Conservation (phyloP, 2,329 filamentous ascomycete genomes). For the Stemphylium beticola region DNA sequence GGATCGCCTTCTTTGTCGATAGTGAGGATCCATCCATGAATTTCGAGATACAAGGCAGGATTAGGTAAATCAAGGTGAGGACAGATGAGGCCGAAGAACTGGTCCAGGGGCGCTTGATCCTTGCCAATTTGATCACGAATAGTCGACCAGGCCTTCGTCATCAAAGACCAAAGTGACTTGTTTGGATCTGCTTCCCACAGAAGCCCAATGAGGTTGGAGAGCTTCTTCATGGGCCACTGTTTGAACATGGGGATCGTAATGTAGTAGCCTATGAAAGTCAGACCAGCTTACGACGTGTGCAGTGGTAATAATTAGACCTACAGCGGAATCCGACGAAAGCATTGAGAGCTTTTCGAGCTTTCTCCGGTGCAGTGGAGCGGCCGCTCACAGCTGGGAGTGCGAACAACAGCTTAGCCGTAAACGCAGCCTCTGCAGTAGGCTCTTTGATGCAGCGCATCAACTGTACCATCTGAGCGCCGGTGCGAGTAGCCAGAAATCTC, state of each 20-base stretch:
- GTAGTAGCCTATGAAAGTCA: slow-evolving; percentile 51
- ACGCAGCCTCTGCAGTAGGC: slow-evolving; percentile 20
- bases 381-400: slow-evolving; percentile 4
- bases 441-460: slow-evolving; percentile 20
- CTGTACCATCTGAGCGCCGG: slow-evolving; percentile 23
- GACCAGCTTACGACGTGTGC: slow-evolving; percentile 4
- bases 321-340: slow-evolving; percentile 47
- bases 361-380: slow-evolving; percentile 5
- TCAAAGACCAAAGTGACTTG: slow-evolving; percentile 59
- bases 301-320: slow-evolving; percentile 18
- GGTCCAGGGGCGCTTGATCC: slow-evolving; percentile 54
- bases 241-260: slow-evolving; percentile 52
- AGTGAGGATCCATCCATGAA: slow-evolving; percentile 56
- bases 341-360: slow-evolving; percentile 42
- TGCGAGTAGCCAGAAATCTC: slow-evolving; percentile 20
- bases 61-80: slow-evolving; percentile 56
- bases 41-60: slow-evolving; percentile 54
- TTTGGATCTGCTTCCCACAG: slow-evolving; percentile 60
- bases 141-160: slow-evolving; percentile 63
- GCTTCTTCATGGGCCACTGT: slow-evolving; percentile 58
- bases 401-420: slow-evolving; percentile 16
- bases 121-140: slow-evolving; percentile 59
- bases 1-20: slow-evolving; percentile 36
- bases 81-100: slow-evolving; percentile 56
- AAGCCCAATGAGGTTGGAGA: slow-evolving; percentile 57